A percentile compares a stretch with the other conserved stretches of the same genome.
These are phyloP conservation scores for Penicillium samsonianum DNA, from an alignment of 495 filamentous ascomycete species.

Conservation along the genomic window DNA sequence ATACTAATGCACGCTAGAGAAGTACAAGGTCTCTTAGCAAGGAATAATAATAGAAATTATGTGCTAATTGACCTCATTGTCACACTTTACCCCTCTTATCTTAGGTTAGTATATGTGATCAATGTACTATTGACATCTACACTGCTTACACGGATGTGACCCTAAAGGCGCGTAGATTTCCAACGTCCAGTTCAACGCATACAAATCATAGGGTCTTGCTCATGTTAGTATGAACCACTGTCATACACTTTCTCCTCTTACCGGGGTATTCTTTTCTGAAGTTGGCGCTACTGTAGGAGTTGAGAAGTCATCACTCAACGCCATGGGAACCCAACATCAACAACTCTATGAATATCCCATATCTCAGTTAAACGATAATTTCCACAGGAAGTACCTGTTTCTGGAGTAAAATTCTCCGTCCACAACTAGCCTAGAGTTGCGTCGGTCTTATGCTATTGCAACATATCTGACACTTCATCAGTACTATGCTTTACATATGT, in stretches of 20 bases:
- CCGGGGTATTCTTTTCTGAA: neutral
- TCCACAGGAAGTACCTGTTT: neutral
- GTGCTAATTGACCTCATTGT: conserved; percentile 6
- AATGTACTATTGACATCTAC: neutral
- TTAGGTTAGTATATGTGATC: too few species aligned
- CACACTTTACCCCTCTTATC: neutral
- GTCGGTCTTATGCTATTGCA: neutral
- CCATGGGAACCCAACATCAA: neutral
- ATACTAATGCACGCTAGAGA: conserved; percentile 8
- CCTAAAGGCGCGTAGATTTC: conserved; percentile 10
- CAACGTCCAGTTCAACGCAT: too few species aligned
- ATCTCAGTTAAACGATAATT: neutral
- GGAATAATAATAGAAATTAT: conserved; percentile 11
- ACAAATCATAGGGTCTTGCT: neutral
- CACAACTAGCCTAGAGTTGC: neutral
- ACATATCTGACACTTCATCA: neutral
- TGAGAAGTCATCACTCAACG: neutral
- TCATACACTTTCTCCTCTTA: neutral
- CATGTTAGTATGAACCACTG: neutral
- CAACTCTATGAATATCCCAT: neutral
- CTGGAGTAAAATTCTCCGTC: neutral
- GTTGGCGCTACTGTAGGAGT: neutral
- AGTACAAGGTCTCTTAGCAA: neutral
- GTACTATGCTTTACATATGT: neutral
- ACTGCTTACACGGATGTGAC: conserved; percentile 1